These are phyloP conservation scores for Phialophora macrospora DNA, from an alignment of 2,329 filamentous ascomycete genomes.

Conservation along the genomic window DNA sequence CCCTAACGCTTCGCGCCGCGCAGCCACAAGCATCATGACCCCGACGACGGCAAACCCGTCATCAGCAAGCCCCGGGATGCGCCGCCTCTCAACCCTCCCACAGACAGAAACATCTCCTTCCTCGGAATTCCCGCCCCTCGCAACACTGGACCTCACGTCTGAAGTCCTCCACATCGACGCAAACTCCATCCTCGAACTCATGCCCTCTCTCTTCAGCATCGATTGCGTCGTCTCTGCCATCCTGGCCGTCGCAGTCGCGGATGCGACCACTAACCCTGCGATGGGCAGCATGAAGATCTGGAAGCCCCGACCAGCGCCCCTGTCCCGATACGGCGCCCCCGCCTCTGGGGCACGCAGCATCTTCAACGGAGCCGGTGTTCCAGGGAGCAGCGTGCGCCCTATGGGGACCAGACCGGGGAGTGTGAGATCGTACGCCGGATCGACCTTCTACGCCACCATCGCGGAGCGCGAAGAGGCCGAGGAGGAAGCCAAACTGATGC, in stretches of 20 bases:
- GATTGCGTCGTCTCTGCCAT: constrained; percentile 55
- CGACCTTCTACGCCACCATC: constrained; percentile 38
- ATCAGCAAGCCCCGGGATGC: constrained; percentile 28
- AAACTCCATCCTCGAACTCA: constrained; percentile 46
- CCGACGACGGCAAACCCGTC: constrained; percentile 9
- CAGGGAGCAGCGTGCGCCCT: constrained; percentile 32
- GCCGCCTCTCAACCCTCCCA: constrained; percentile 46
- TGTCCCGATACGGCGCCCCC: constrained; percentile 18
- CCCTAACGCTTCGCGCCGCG: constrained; percentile 42
- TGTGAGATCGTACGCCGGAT: constrained; percentile 35
- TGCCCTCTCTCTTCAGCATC: constrained; percentile 55
- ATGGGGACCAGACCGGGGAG: constrained; percentile 44
- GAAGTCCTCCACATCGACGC: constrained; percentile 47
- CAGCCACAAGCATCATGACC: constrained; percentile 33
- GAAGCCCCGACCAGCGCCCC: constrained; percentile 35
- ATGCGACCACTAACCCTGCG: constrained; percentile 48
- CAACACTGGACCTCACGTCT: constrained; percentile 51
- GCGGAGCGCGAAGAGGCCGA: constrained; percentile 52
- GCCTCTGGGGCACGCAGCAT: constrained; percentile 1
- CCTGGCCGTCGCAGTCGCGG: constrained; percentile 52
- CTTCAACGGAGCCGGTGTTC: constrained; percentile 6
- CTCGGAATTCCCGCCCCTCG: constrained; percentile 41
- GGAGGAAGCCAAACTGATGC: constrained; percentile 46
- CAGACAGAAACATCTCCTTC: constrained; percentile 45
- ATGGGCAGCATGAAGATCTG: constrained; percentile 45